Conservation (phyloP, 2,329 filamentous ascomycete genomes). For the Fusarium irregulare region DNA sequence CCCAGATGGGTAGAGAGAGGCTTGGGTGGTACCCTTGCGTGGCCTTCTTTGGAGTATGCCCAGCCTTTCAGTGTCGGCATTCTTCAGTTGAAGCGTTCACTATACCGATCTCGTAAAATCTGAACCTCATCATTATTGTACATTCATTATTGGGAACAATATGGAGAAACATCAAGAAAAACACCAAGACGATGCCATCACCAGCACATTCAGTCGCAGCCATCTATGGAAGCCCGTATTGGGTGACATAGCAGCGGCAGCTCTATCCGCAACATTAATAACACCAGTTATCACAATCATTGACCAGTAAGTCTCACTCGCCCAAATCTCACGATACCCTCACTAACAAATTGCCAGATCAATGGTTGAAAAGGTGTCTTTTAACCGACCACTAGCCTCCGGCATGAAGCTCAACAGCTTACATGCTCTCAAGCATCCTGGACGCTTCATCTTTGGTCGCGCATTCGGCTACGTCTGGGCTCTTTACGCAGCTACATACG, state of each 20-base stretch:
- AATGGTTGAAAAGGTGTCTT: conserved; percentile 41
- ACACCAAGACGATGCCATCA: conserved; percentile 7
- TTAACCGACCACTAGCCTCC: conserved; percentile 26
- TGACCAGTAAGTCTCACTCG: conserved; percentile 35
- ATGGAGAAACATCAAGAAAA: conserved; percentile 38
- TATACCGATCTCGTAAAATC: background rate
- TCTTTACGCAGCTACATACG: conserved; percentile 47
- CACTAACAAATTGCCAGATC: conserved; percentile 17
- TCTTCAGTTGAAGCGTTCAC: background rate
- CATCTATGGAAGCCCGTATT: conserved; percentile 35
- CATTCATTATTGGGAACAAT: accelerated
- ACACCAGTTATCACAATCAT: conserved; percentile 47
- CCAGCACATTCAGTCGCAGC: background rate
- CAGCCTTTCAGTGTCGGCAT: background rate
- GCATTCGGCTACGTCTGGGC: conserved; percentile 47
- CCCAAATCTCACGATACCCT: accelerated
- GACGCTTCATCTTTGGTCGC: conserved; percentile 40
- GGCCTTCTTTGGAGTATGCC: background rate
- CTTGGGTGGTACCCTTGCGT: background rate
- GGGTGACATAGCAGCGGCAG: conserved; percentile 44
- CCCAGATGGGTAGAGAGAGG: background rate
- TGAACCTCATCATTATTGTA: background rate
- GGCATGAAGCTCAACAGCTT: conserved; percentile 30
- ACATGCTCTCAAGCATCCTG: conserved; percentile 36
- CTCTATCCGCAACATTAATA: conserved; percentile 45